phyloP scores from a whole-genome alignment of 1,139 yeast species.

The Sugiyamaella xylanicola region DNA sequence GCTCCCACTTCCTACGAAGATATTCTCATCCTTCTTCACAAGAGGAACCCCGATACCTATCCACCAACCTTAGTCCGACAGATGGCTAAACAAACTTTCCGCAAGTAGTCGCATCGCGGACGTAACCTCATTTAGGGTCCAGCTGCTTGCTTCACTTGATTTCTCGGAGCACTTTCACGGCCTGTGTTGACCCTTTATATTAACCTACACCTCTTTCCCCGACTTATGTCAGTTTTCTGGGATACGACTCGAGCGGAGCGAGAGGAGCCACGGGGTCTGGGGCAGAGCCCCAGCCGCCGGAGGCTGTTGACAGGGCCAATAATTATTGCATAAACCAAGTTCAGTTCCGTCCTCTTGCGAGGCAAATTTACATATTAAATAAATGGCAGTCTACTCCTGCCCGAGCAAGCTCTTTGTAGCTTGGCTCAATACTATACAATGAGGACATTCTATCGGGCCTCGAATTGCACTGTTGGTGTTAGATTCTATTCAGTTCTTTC shows the following conservation, averaged over 20 bases:
- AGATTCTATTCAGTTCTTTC: constrained; percentile 14
- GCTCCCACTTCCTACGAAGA: too few species aligned
- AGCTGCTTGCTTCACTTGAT: too few species aligned
- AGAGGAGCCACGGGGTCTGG: not conserved
- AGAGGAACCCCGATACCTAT: too few species aligned
- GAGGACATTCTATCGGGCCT: constrained; percentile 53
- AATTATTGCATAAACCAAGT: too few species aligned
- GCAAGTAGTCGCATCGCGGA: too few species aligned
- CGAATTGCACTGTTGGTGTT: constrained; percentile 55
- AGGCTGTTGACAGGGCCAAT: not conserved
- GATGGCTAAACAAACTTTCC: too few species aligned
- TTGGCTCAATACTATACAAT: not conserved
- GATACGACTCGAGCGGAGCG: not conserved
- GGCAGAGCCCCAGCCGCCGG: not conserved
- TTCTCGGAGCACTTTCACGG: too few species aligned
- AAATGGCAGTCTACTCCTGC: not conserved
- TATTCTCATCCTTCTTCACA: too few species aligned
- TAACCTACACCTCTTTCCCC: not conserved
- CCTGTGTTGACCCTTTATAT: too few species aligned
- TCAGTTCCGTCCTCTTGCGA: not conserved
- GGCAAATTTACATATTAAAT: not conserved
- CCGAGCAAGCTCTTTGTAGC: not conserved
- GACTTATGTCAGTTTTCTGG: not conserved
- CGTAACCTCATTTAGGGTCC: too few species aligned
- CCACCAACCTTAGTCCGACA: too few species aligned